phyloP scores from a whole-genome alignment of 306 rosid genomes.

The Elaeagnus macrophylla region DNA sequence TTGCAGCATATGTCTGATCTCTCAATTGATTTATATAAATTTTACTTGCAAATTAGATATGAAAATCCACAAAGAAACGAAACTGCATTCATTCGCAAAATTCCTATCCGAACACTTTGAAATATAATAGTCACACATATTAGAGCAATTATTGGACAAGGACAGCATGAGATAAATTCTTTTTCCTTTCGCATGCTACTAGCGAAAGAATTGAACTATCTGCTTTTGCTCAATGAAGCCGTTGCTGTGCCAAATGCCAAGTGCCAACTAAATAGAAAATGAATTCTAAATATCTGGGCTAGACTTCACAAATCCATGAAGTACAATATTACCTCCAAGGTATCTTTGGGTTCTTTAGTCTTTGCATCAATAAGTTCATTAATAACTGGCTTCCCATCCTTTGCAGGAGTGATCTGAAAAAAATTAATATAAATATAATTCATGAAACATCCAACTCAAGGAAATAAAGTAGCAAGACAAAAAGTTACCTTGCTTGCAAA shows the following conservation, averaged over 20 bases:
- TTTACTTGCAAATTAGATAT: background rate
- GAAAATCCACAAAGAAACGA: too few species aligned
- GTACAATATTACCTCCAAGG: conserved; percentile 70
- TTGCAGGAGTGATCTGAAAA: conserved; percentile 86
- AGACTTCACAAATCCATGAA: background rate
- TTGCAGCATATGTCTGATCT: conserved; percentile 2
- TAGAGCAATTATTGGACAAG: too few species aligned
- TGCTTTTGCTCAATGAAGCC: too few species aligned
- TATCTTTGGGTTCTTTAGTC: conserved; percentile 81
- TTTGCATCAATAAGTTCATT: conserved; percentile 96
- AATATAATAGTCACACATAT: too few species aligned
- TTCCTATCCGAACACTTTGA: too few species aligned
- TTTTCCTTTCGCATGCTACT: too few species aligned
- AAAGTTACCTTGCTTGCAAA: conserved; percentile 91
- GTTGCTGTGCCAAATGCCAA: too few species aligned
- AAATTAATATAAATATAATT: conserved; percentile 8
- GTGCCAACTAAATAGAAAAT: background rate
- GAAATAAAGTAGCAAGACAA: conserved; percentile 14
- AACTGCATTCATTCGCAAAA: too few species aligned
- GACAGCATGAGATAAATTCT: too few species aligned
- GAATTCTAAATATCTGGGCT: background rate
- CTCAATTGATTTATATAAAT: too few species aligned
- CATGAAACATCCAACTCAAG: conserved; percentile 12
- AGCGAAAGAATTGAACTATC: too few species aligned
- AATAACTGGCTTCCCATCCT: conserved; percentile 86